Percentiles rank a stretch among this genome's conserved stretches.
phyloP scores from a whole-genome alignment of 2,329 filamentous ascomycete species.

The Mollisia scopiformis region DNA sequence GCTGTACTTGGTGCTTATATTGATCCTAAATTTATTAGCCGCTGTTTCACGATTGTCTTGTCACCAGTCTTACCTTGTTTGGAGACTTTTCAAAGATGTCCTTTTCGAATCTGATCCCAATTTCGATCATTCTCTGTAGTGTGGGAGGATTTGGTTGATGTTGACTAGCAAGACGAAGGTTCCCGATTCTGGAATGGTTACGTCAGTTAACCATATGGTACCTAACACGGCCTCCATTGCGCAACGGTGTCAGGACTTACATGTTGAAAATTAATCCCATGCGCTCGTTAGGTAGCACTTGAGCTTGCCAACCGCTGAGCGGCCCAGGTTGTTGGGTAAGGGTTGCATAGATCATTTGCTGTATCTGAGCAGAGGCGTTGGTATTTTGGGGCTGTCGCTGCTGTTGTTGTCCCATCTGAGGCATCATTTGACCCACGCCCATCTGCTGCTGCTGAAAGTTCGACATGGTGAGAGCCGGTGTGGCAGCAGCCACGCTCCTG shows the following conservation, averaged over 20 bases:
- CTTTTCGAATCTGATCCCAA: constrained; percentile 35
- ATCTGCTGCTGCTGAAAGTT: constrained; percentile 30
- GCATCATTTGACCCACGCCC: constrained; percentile 15
- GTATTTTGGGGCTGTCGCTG: constrained; percentile 17
- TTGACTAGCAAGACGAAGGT: constrained; percentile 33
- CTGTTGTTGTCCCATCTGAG: constrained; percentile 25
- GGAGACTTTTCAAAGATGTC: constrained; percentile 33
- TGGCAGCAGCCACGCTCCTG: constrained; percentile 32
- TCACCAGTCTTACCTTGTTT: constrained; percentile 29
- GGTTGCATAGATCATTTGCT: constrained; percentile 32
- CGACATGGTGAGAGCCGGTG: constrained; percentile 33
- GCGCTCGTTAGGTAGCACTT: constrained; percentile 32
- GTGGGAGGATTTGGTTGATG: constrained; percentile 23
- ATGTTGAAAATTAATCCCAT: constrained; percentile 35
- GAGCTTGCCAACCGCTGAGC: constrained; percentile 33
- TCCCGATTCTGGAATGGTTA: constrained; percentile 28
- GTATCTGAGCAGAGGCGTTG: constrained; percentile 25
- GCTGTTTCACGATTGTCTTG: background rate
- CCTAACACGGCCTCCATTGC: background rate
- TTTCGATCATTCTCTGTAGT: constrained; percentile 33
- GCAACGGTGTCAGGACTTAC: constrained; percentile 26
- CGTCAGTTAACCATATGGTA: constrained; percentile 7
- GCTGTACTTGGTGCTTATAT: constrained; percentile 31
- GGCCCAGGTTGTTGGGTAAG: constrained; percentile 29
- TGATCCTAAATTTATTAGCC: constrained; percentile 27